Conservation (phyloP, 305 asterid genomes). For the Plantago coronopus region DNA sequence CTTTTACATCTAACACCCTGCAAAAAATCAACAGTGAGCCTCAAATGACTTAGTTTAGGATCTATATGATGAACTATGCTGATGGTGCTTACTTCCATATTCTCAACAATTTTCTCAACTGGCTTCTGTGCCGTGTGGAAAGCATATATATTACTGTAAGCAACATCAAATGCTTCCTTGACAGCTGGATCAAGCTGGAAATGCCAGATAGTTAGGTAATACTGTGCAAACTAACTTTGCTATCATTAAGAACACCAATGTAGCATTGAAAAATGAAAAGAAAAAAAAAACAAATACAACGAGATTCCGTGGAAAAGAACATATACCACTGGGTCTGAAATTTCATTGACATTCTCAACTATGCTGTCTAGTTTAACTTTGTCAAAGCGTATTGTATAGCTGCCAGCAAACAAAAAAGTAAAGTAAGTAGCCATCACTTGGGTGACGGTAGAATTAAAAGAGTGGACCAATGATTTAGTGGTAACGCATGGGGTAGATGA, state of each 20-base stretch:
- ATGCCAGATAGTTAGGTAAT: slow-evolving; percentile 20
- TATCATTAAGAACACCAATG: slow-evolving; percentile 15
- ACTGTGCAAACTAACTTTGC: too few relatives aligned
- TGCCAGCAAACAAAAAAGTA: slow-evolving; percentile 29
- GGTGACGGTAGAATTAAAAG: too few relatives aligned
- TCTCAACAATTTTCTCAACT: slow-evolving; percentile 73
- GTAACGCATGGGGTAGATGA: background rate
- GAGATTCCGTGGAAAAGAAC: slow-evolving; percentile 10
- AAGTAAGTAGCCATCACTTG: slow-evolving; percentile 8
- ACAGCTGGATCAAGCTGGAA: slow-evolving; percentile 79
- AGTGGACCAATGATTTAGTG: slow-evolving; percentile 2
- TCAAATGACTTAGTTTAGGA: slow-evolving; percentile 6
- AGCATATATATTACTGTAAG: slow-evolving; percentile 80
- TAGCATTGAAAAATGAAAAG: too few relatives aligned
- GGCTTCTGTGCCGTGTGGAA: slow-evolving; percentile 92
- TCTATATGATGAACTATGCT: slow-evolving; percentile 6
- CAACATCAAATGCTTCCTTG: slow-evolving; percentile 93
- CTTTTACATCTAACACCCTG: slow-evolving; percentile 98
- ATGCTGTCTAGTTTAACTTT: slow-evolving; percentile 67
- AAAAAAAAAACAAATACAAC: too few relatives aligned
- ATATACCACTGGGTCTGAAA: slow-evolving; percentile 84
- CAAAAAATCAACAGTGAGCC: slow-evolving; percentile 22
- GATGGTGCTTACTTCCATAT: slow-evolving; percentile 65
- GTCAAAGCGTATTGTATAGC: slow-evolving; percentile 78
- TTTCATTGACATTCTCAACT: slow-evolving; percentile 63